Percentiles rank a stretch among this genome's conserved stretches.
phyloP scores from a whole-genome alignment of 2,329 filamentous ascomycete species.

The Hyphodiscus sp. region DNA sequence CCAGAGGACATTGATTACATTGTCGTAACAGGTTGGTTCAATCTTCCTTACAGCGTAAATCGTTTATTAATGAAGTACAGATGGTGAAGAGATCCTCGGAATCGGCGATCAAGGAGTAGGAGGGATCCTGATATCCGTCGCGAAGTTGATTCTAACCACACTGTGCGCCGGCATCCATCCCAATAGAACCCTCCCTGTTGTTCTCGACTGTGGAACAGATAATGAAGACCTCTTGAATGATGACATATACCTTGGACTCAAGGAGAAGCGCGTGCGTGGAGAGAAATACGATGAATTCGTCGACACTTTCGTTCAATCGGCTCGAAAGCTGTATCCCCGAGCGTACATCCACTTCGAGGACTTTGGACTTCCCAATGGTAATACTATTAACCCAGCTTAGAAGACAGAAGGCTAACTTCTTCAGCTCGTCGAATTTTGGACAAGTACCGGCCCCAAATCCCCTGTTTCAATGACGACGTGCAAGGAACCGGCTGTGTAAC shows the following conservation, averaged over 20 bases:
- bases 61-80: slow-evolving; percentile 27
- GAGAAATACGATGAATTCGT: slow-evolving; percentile 71
- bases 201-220: slow-evolving; percentile 80
- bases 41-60: slow-evolving; percentile 33
- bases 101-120: slow-evolving; percentile 88
- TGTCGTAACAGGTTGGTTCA: slow-evolving; percentile 65
- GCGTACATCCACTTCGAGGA: slow-evolving; percentile 90
- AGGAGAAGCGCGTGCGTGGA: slow-evolving; percentile 59
- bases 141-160: slow-evolving; percentile 77
- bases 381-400: slow-evolving; percentile 5
- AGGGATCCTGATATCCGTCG: slow-evolving; percentile 75
- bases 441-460: slow-evolving; percentile 62
- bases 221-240: slow-evolving; percentile 70
- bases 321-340: slow-evolving; percentile 63
- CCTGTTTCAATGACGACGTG: slow-evolving; percentile 89
- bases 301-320: slow-evolving; percentile 63
- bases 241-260: slow-evolving; percentile 71
- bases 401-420: slow-evolving; percentile 1
- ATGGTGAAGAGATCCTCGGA: slow-evolving; percentile 69
- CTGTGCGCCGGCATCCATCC: slow-evolving; percentile 84
- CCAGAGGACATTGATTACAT: slow-evolving; percentile 80
- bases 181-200: slow-evolving; percentile 69
- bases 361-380: slow-evolving; percentile 69
- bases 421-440: slow-evolving; percentile 64
- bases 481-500: slow-evolving; percentile 87